phyloP scores from a whole-genome alignment of 331 rosid genomes.

The Arachis monticola region DNA sequence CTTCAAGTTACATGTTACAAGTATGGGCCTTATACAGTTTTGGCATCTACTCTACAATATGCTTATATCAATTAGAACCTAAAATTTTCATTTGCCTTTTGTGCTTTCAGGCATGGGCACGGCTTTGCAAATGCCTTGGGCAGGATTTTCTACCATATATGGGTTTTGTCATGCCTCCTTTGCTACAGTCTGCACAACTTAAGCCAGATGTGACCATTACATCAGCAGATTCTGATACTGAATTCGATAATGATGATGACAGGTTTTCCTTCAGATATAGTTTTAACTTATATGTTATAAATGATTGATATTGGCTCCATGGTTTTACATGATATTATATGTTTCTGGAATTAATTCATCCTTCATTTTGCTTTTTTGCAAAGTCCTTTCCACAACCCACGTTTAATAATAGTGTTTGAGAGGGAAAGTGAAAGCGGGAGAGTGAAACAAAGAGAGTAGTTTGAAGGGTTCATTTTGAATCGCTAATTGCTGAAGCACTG shows the following conservation, averaged over 20 bases:
- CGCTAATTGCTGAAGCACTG: too few species aligned
- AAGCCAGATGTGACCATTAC: conserved; percentile 82
- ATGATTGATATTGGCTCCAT: conserved; percentile 2
- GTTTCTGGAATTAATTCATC: conserved; percentile 23
- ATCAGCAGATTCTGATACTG: conserved; percentile 71
- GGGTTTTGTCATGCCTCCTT: conserved; percentile 78
- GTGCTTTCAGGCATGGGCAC: conserved; percentile 71
- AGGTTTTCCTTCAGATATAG: conserved; percentile 50
- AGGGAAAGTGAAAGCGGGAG: too few species aligned
- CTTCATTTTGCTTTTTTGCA: conserved; percentile 27
- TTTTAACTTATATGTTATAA: conserved; percentile 22
- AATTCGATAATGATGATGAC: conserved; percentile 80
- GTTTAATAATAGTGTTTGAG: too few species aligned
- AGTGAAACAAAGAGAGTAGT: too few species aligned
- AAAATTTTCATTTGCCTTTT: conserved; percentile 18
- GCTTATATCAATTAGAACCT: conserved; percentile 5
- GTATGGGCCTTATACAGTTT: conserved; percentile 42
- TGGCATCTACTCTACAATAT: not conserved
- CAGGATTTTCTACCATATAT: conserved; percentile 85
- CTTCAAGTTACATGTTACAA: conserved; percentile 80
- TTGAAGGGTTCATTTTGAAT: too few species aligned
- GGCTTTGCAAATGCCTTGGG: conserved; percentile 84
- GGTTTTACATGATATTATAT: conserved; percentile 20
- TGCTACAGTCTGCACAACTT: conserved; percentile 79
- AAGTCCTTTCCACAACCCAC: not conserved